Base-by-base conservation (phyloP, 192 early-diverging fungal species). In the Coemansia sp. region DNA sequence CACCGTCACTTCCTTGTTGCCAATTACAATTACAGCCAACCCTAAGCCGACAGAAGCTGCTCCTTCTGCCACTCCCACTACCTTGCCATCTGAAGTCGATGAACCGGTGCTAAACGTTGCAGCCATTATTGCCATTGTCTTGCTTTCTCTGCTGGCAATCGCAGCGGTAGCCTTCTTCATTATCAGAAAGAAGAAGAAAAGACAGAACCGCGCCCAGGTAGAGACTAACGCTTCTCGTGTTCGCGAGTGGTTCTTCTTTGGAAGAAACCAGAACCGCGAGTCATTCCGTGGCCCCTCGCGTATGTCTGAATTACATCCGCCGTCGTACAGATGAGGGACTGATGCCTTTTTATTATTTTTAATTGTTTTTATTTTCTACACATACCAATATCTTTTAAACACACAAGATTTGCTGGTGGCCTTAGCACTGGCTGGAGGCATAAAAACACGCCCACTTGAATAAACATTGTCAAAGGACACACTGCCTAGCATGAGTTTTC, bases 241-340 rank as follows among this genome's bases (percentile, higher is more conserved):
- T 28, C 53, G 13, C 6, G 30, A 28, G 16, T 57, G 53, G 53
- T 33, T 57, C 14, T 57, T 57, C 53, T 57, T 57, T 57, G 53
- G 23, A 28, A 23, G 28, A 9, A 14, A 57, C 30, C 53, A 57
- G 10, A 16, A 57, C 30, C 53, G 53, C 3, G 4, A 32, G 4
- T 57, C 53, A 17, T 28, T 57, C 26, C 28, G 28, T 57, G 28
- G 14, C 16, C 53, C 53, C 2, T 32, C 53, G 1, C 53, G 28
- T 16, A 57, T 57, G 14, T 33, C 53, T n/a, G 53, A 57, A 19
- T 16, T 26, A 57, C 30, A 28, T 6, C 53, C 53, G 5, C 53
- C 53, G 4, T 53, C 50, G 10, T 32, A 30, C n/a, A 47, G 46
- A 47, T 47, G n/a, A 47, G 11, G 3, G 6, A 5, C 5, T 14